Base-by-base conservation (phyloP, 1,139 yeast genomes). In the Pichia sp. region DNA sequence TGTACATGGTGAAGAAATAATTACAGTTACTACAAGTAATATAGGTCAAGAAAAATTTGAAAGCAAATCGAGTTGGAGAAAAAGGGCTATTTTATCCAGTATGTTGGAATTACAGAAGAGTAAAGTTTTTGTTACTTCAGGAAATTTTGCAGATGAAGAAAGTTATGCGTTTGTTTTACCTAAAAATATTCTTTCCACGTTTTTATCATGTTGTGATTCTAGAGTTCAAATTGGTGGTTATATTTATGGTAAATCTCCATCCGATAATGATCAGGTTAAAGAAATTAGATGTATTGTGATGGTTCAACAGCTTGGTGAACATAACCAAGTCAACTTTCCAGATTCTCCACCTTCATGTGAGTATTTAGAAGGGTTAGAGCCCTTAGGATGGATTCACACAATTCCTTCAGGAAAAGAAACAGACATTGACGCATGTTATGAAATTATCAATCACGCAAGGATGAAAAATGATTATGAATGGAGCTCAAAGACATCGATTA, bases 1-100 rank as follows among this genome's bases (percentile, higher is more conserved):
- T 57, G 95, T 87, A 3, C 96, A 89, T 55, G 99, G 99, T 29
- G 98, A 91, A 57, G 94, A 89, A 54, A 89, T 93, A 55, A 81
- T 84, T 30, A 93, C 95, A 0, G 95, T 91, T 18, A 88, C 97
- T 0, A 88, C 98, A 0, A 79, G 93, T 18, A 79, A 79, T 51
- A 89, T 85, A 57, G 98, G 88, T 56, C 94, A 87, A 53, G 82
- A 78, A 65, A 66, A 81, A 3, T 91, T 91, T 57, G 72, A 80
- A 32, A 86, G 96, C 3, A 81, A 80, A 59, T 80, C 88, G 31
- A 96, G 89, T 58, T 91, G 99, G 99, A 74, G 97, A 52, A 74
- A 74, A 45, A 68, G 95, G 33, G 96, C 96, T 0, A 76, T 93
- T 43, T 80, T 94, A 1, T 74, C 94, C 0, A 74, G 85, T 38